Evolutionary conservation across 371 early-diverging fungal genomes (phyloP).

Genomic region (Thermomucor indicae-seudaticae): DNA sequence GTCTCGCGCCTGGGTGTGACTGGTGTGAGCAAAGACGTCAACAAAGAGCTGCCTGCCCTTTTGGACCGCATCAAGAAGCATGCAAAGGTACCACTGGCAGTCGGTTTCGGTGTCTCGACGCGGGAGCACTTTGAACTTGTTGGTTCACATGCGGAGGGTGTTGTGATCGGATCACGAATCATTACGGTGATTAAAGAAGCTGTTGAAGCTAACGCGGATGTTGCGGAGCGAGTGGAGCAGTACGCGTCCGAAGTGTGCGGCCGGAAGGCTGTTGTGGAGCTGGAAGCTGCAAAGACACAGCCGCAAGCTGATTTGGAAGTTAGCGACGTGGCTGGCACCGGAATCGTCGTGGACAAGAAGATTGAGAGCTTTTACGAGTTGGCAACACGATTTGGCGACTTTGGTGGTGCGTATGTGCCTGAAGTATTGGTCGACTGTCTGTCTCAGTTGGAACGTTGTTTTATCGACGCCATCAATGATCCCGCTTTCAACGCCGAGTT

Average conservation of each 20-base stretch:
- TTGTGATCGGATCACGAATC: constrained; percentile 91
- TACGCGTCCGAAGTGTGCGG: constrained; percentile 65
- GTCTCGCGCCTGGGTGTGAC: constrained; percentile 94
- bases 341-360: constrained; percentile 6
- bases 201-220: constrained; percentile 34
- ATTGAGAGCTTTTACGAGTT: constrained; percentile 50
- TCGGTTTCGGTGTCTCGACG: constrained; percentile 95
- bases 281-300: constrained; percentile 18
- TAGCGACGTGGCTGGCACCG: constrained; percentile 15
- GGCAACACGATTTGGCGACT: constrained; percentile 85
- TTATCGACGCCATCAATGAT: constrained; percentile 75
- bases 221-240: constrained; percentile 51
- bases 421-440: constrained; percentile 93
- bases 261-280: constrained; percentile 27
- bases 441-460: constrained; percentile 83
- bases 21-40: constrained; percentile 68
- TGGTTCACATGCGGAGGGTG: constrained; percentile 87
- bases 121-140: constrained; percentile 84
- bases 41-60: constrained; percentile 65
- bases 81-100: constrained; percentile 82
- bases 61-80: constrained; percentile 75
- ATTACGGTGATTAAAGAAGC: constrained; percentile 75
- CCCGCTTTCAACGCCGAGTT: constrained; percentile 90
- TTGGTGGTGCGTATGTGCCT: constrained; percentile 96
- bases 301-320: constrained; percentile 35